A percentile compares a stretch with the other conserved stretches of the same genome.
Conservation (phyloP, 106 monocot genomes). For the Dioscorea dumetorum region DNA sequence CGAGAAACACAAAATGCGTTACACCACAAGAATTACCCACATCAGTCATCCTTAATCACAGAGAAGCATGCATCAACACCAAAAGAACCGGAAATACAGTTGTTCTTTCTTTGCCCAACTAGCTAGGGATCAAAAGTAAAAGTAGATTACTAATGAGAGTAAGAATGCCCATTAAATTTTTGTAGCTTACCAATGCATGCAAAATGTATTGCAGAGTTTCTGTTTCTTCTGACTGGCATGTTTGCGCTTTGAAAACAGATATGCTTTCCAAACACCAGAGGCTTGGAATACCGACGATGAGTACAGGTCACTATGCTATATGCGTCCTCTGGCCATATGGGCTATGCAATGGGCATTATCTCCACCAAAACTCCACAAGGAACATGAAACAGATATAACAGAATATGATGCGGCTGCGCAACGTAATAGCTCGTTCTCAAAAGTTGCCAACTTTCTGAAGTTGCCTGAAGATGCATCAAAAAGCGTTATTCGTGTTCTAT, state of each 20-base stretch:
- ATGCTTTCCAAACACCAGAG: constrained; percentile 72
- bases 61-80: no score
- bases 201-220: no score
- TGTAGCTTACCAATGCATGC: no score
- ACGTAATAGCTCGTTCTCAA: constrained; percentile 25
- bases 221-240: no score
- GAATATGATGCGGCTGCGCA: not conserved
- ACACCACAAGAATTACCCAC: no score
- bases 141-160: no score
- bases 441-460: constrained; percentile 42
- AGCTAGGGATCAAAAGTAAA: no score
- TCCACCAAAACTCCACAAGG: constrained; percentile 39
- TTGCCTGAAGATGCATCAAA: constrained; percentile 35
- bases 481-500: constrained; percentile 26
- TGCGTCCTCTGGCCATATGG: constrained; percentile 85
- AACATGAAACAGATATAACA: not conserved
- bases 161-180: no score
- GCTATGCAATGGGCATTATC: constrained; percentile 85
- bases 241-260: constrained; percentile 13
- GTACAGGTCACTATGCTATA: constrained; percentile 60
- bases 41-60: no score
- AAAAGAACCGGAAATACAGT: no score
- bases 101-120: no score
- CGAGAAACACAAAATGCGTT: no score
- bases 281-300: constrained; percentile 43